These are phyloP conservation scores for Ogataea dorogensis DNA, from an alignment of 805 yeast genomes.

Conservation along the genomic window DNA sequence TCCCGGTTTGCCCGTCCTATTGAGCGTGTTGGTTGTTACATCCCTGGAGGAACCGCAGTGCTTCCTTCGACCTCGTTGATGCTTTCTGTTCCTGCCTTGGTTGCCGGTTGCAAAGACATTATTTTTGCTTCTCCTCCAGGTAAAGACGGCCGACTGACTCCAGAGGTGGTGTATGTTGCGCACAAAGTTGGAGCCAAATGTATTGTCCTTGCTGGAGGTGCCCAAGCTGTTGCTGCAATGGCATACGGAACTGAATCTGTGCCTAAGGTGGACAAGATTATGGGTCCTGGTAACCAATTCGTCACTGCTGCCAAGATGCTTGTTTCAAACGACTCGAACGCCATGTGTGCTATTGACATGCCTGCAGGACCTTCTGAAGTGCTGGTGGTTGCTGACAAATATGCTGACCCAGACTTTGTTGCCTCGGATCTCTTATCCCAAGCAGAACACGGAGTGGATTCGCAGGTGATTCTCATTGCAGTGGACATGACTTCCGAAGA, in stretches of 20 bases:
- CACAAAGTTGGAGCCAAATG: constrained; percentile 89
- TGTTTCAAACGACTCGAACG: constrained; percentile 92
- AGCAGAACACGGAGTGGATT: constrained; percentile 98
- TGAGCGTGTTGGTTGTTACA: constrained; percentile 90
- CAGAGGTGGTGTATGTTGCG: constrained; percentile 97
- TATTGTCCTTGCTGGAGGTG: constrained; percentile 97
- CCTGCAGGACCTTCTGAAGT: constrained; percentile 99
- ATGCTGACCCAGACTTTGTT: constrained; percentile 91
- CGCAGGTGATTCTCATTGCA: constrained; percentile 92
- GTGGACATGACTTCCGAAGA: constrained; percentile 63
- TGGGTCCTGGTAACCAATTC: constrained; percentile 99
- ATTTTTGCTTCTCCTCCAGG: constrained; percentile 95
- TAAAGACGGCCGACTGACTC: constrained; percentile 86
- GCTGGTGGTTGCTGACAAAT: constrained; percentile 84
- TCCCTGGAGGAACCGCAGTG: constrained; percentile 99
- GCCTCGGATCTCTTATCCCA: constrained; percentile 96
- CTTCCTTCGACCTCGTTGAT: constrained; percentile 96
- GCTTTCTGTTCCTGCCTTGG: constrained; percentile 98
- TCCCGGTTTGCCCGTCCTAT: constrained; percentile 94
- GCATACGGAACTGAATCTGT: constrained; percentile 95
- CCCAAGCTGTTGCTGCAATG: constrained; percentile 98
- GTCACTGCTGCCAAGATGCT: constrained; percentile 99
- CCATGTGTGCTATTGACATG: constrained; percentile 96
- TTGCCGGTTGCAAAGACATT: constrained; percentile 94
- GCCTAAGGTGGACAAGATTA: constrained; percentile 91